phyloP scores from a whole-genome alignment of 1,284 basidiomycete genomes.

The Xerocomus minutiporus region DNA sequence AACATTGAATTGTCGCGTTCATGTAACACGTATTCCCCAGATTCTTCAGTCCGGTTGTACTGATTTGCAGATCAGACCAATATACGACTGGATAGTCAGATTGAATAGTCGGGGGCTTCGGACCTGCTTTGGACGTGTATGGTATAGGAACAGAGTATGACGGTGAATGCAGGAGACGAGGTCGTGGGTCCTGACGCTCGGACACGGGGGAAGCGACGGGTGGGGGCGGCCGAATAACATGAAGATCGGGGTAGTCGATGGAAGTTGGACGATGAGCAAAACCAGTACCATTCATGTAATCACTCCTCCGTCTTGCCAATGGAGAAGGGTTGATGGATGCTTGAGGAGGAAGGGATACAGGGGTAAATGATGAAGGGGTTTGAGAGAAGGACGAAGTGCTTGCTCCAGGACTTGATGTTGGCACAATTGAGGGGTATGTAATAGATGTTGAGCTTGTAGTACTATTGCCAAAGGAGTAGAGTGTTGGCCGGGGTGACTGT shows the following conservation, averaged over 20 bases:
- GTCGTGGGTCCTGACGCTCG: conserved; percentile 67
- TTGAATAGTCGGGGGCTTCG: conserved; percentile 55
- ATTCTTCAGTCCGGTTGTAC: conserved; percentile 88
- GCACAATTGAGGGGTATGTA: conserved; percentile 42
- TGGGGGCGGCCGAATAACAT: conserved; percentile 73
- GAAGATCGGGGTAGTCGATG: conserved; percentile 80
- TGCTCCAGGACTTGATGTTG: conserved; percentile 32
- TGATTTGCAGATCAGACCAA: conserved; percentile 77
- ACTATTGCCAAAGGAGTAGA: conserved; percentile 33
- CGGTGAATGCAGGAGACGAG: conserved; percentile 37
- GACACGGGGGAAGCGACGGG: conserved; percentile 61
- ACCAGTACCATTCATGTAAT: conserved; percentile 74
- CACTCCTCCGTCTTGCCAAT: conserved; percentile 69
- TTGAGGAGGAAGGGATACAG: conserved; percentile 64
- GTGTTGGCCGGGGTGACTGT: conserved; percentile 29
- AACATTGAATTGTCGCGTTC: conserved; percentile 96
- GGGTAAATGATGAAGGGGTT: conserved; percentile 27
- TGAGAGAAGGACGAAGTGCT: conserved; percentile 35
- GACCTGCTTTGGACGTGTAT: conserved; percentile 21
- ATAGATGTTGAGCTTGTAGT: conserved; percentile 32
- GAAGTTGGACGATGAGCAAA: conserved; percentile 40
- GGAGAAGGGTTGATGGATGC: conserved; percentile 72
- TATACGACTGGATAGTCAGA: conserved; percentile 74
- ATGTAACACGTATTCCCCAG: conserved; percentile 99
- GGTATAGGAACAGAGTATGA: conserved; percentile 29